These are phyloP conservation scores for Coniochaeta sp. DNA, from an alignment of 2,329 filamentous ascomycete species.

Conservation along the genomic window DNA sequence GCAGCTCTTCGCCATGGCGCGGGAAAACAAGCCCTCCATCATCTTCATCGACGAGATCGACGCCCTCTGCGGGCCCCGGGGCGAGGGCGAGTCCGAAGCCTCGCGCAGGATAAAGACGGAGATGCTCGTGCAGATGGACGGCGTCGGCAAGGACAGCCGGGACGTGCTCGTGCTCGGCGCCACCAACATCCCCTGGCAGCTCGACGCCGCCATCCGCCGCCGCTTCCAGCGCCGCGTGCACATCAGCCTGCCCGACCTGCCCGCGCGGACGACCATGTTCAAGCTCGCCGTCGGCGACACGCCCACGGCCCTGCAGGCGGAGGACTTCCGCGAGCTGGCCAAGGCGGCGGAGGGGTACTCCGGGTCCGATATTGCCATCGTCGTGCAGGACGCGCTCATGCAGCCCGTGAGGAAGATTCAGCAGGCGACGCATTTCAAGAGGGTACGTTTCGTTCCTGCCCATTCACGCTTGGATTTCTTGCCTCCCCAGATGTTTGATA, in stretches of 20 bases:
- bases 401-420: constrained; percentile 95
- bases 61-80: constrained; percentile 85
- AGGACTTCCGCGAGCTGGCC: constrained; percentile 75
- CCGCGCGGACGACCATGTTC: constrained; percentile 89
- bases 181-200: constrained; percentile 98
- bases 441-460: constrained; percentile 45
- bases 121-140: constrained; percentile 97
- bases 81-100: constrained; percentile 94
- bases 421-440: constrained; percentile 95
- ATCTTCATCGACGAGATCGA: constrained; percentile 49
- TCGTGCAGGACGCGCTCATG: constrained; percentile 95
- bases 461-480: neutral
- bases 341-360: constrained; percentile 88
- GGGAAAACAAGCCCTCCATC: constrained; percentile 95
- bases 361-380: constrained; percentile 91
- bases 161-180: constrained; percentile 92
- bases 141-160: constrained; percentile 90
- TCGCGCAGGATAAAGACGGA: constrained; percentile 98
- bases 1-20: constrained; percentile 92
- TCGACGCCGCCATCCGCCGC: constrained; percentile 90
- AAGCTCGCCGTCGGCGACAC: constrained; percentile 91
- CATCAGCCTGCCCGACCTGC: constrained; percentile 82
- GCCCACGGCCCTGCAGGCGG: constrained; percentile 70
- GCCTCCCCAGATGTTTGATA: too few relatives aligned
- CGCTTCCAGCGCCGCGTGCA: constrained; percentile 96